Conservation (phyloP, 352 stramenopile genomes). For the Thraustochytrium sp. region DNA sequence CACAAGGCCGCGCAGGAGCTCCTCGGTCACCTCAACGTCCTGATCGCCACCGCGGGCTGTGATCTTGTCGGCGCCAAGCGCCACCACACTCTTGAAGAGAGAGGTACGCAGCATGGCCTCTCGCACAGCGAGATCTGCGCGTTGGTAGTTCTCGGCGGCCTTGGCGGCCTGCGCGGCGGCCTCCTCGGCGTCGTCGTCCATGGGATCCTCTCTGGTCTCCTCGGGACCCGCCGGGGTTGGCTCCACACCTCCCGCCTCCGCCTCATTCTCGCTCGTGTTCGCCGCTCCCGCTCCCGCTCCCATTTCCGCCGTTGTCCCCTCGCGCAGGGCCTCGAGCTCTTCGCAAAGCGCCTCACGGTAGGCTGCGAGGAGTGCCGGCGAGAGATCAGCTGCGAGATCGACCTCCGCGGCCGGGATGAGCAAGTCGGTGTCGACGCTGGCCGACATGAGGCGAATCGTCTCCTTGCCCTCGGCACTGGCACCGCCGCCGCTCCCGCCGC, state of each 20-base stretch:
- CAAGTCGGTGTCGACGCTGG: slow-evolving; percentile 3
- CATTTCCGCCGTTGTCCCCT: no score
- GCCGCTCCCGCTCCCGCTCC: no score
- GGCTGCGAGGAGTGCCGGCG: background rate
- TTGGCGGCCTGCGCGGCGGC: background rate
- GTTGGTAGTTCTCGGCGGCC: background rate
- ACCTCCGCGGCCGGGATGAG: slow-evolving; percentile 8
- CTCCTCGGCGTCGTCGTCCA: background rate
- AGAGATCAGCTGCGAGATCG: background rate
- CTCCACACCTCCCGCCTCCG: no score
- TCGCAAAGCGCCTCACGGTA: background rate
- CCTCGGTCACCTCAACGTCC: background rate
- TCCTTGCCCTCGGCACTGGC: background rate
- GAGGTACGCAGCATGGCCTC: background rate
- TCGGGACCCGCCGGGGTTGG: no score
- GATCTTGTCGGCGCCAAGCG: background rate
- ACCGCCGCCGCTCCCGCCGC: no score
- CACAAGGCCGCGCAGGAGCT: background rate
- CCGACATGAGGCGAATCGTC: slow-evolving; percentile 24
- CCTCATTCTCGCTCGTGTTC: no score
- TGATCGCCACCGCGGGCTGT: no score
- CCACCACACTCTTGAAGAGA: background rate
- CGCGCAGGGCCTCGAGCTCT: no score
- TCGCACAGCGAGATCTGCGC: background rate
- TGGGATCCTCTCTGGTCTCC: no score